These are phyloP conservation scores for Candida boleticola DNA, from an alignment of 805 yeast species.

Conservation along the genomic window DNA sequence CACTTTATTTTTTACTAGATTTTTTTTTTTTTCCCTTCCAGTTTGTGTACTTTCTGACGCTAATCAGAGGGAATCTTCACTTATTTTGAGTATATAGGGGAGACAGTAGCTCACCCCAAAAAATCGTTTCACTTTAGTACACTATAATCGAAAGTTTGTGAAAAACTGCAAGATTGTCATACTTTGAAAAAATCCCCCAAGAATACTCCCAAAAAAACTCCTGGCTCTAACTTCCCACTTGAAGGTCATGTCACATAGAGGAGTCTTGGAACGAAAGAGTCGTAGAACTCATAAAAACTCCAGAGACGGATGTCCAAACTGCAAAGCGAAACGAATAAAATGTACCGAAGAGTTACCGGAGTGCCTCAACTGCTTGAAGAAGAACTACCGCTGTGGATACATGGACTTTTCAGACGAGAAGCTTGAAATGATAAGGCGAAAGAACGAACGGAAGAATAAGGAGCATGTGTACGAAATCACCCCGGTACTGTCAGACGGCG, in stretches of 20 bases:
- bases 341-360: slow-evolving; percentile 43
- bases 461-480: slow-evolving; percentile 6
- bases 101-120: too few relatives aligned
- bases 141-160: too few relatives aligned
- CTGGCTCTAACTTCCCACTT: too few relatives aligned
- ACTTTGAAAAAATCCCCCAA: too few relatives aligned
- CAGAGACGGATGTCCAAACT: slow-evolving; percentile 45
- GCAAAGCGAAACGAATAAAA: slow-evolving; percentile 42
- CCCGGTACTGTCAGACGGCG: background rate
- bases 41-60: background rate
- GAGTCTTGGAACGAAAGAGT: slow-evolving; percentile 21
- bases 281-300: slow-evolving; percentile 38
- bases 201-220: too few relatives aligned
- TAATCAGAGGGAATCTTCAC: too few relatives aligned
- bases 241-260: slow-evolving; percentile 1
- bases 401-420: slow-evolving; percentile 39
- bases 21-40: background rate
- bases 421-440: slow-evolving; percentile 30
- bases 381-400: slow-evolving; percentile 39
- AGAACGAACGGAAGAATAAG: slow-evolving; percentile 24
- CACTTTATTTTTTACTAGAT: too few relatives aligned
- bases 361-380: slow-evolving; percentile 38
- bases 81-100: too few relatives aligned
- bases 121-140: too few relatives aligned
- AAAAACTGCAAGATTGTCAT: too few relatives aligned